Evolutionary conservation across 805 yeast species (phyloP).

Genomic region (Ogataea parapolymorpha): DNA sequence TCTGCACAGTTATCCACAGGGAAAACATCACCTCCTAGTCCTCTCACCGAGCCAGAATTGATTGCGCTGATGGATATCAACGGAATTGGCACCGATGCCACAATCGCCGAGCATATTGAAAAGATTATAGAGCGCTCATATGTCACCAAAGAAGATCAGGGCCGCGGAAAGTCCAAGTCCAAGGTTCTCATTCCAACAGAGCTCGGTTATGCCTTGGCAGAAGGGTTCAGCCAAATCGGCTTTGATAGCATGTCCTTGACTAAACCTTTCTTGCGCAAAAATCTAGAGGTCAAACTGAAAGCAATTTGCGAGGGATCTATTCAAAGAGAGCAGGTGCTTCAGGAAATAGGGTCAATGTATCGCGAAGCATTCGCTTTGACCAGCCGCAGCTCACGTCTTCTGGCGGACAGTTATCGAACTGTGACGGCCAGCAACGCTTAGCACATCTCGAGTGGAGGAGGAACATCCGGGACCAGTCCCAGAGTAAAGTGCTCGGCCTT

Average conservation of each 20-base stretch:
- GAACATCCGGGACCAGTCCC: constrained; percentile 67
- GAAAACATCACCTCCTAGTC: constrained; percentile 73
- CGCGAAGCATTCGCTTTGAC: constrained; percentile 56
- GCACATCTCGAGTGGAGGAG: constrained; percentile 59
- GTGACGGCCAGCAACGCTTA: constrained; percentile 19
- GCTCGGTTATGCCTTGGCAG: constrained; percentile 82
- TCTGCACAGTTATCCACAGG: constrained; percentile 67
- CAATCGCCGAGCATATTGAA: constrained; percentile 96
- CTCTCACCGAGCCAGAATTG: constrained; percentile 87
- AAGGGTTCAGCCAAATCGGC: constrained; percentile 80
- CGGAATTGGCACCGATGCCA: constrained; percentile 98
- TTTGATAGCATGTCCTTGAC: constrained; percentile 70
- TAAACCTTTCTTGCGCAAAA: constrained; percentile 82
- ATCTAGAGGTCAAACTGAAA: constrained; percentile 64
- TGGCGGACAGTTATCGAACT: constrained; percentile 35
- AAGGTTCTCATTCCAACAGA: constrained; percentile 67
- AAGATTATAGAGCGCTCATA: constrained; percentile 70
- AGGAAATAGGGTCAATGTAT: constrained; percentile 54
- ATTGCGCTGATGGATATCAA: constrained; percentile 93
- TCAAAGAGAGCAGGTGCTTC: constrained; percentile 50
- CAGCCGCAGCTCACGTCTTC: constrained; percentile 36
- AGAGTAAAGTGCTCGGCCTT: constrained; percentile 44
- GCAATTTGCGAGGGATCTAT: constrained; percentile 65
- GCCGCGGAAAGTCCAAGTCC: constrained; percentile 36
- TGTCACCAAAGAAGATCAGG: constrained; percentile 42